These are phyloP conservation scores for Debaryomyces hansenii DNA, from an alignment of 805 yeast species.

Conservation along the genomic window DNA sequence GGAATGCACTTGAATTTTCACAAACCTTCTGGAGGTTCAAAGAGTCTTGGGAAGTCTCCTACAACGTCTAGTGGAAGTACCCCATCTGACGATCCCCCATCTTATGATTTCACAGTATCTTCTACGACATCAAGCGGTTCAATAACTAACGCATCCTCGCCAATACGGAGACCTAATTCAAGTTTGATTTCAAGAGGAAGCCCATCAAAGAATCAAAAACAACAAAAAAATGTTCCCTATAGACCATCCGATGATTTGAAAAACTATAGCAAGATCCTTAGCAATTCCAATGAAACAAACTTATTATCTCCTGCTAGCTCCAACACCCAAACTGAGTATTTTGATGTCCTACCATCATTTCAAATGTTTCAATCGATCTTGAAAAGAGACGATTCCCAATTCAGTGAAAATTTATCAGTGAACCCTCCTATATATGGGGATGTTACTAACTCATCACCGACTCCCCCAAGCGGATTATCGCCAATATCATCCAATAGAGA, in stretches of 20 bases:
- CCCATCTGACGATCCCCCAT: slow-evolving; percentile 5
- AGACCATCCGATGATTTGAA: slow-evolving; percentile 36
- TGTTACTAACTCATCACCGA: slow-evolving; percentile 23
- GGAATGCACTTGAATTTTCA: neutral
- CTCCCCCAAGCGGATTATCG: slow-evolving; percentile 22
- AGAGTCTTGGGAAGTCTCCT: neutral
- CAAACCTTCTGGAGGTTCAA: neutral
- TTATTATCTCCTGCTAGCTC: slow-evolving; percentile 22
- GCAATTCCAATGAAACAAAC: neutral
- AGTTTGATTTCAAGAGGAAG: neutral
- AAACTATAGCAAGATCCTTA: slow-evolving; percentile 27
- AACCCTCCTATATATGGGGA: slow-evolving; percentile 41
- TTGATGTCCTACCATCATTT: slow-evolving; percentile 67
- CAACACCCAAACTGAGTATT: slow-evolving; percentile 35
- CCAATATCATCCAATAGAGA: slow-evolving; percentile 7
- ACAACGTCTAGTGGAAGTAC: neutral
- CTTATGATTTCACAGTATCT: neutral
- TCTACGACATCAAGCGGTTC: neutral
- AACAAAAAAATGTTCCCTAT: slow-evolving; percentile 28
- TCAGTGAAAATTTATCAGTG: slow-evolving; percentile 31
- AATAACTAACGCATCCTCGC: neutral
- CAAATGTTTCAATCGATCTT: slow-evolving; percentile 61
- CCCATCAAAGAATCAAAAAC: neutral
- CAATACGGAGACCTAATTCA: neutral
- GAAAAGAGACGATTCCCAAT: slow-evolving; percentile 41